Evolutionary conservation across 305 asterid species (phyloP).

Genomic region (Fraxinus latifolia): DNA sequence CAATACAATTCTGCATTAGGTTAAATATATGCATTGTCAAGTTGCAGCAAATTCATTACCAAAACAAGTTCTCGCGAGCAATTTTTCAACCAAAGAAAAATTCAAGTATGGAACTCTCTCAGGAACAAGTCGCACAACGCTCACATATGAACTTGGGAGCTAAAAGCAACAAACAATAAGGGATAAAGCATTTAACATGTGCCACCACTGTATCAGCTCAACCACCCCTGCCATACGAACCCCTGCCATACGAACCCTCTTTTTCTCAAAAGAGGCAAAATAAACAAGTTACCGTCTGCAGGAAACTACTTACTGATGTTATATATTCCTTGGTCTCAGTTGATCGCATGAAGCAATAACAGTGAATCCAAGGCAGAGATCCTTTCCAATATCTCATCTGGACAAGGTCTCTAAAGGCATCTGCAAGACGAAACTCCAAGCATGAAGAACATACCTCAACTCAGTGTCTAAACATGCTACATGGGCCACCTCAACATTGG

Average conservation of each 20-base stretch:
- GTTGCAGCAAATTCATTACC: background rate
- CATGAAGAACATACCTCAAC: background rate
- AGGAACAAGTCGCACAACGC: background rate
- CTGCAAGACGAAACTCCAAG: constrained; percentile 40
- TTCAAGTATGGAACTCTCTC: background rate
- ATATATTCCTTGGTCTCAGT: constrained; percentile 59
- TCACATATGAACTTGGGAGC: background rate
- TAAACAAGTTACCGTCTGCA: background rate
- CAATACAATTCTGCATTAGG: background rate
- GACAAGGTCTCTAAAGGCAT: constrained; percentile 65
- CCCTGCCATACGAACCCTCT: background rate
- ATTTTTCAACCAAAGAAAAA: background rate
- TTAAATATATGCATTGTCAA: background rate
- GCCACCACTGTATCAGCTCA: background rate
- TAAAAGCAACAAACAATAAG: background rate
- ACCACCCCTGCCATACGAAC: background rate
- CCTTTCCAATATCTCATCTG: constrained; percentile 70
- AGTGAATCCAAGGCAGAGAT: constrained; percentile 81
- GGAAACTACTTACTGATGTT: constrained; percentile 46
- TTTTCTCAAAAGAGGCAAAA: background rate
- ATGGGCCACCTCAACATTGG: background rate
- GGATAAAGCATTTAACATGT: background rate
- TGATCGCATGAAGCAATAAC: constrained; percentile 87
- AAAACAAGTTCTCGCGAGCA: background rate
- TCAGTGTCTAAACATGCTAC: background rate